Evolutionary conservation across 352 stramenopile genomes (phyloP).

Genomic region (Phytophthora quininea): DNA sequence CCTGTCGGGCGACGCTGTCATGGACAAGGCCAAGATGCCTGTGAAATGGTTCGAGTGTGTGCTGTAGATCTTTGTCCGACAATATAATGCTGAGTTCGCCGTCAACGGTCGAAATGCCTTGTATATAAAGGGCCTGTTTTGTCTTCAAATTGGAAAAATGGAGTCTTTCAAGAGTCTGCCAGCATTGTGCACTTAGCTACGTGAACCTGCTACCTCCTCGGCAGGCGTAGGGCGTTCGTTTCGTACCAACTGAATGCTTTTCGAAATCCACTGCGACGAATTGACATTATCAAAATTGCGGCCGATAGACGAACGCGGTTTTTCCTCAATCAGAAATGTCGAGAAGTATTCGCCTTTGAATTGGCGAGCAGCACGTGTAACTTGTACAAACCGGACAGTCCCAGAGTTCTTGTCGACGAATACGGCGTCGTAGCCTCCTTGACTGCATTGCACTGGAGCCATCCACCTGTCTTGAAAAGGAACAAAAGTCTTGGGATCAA

Average conservation of each 20-base stretch:
- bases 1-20: slow-evolving; percentile 33
- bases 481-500: not conserved
- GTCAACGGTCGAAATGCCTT: no score
- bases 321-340: not conserved
- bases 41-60: slow-evolving; percentile 51
- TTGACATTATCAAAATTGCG: no score
- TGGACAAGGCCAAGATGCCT: slow-evolving; percentile 36
- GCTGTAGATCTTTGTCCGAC: slow-evolving; percentile 22
- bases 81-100: no score
- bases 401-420: not conserved
- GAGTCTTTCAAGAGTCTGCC: no score
- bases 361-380: not conserved
- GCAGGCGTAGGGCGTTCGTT: no score
- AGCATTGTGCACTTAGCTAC: no score
- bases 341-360: not conserved
- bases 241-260: no score
- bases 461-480: not conserved
- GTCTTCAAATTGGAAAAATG: no score
- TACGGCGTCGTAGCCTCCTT: not conserved
- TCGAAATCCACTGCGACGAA: no score
- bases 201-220: no score
- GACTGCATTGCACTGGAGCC: not conserved
- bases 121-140: no score
- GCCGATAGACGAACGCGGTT: no score
- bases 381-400: not conserved